Conservation (phyloP, 768 basidiomycete genomes). For the Tephrocybe rancida region DNA sequence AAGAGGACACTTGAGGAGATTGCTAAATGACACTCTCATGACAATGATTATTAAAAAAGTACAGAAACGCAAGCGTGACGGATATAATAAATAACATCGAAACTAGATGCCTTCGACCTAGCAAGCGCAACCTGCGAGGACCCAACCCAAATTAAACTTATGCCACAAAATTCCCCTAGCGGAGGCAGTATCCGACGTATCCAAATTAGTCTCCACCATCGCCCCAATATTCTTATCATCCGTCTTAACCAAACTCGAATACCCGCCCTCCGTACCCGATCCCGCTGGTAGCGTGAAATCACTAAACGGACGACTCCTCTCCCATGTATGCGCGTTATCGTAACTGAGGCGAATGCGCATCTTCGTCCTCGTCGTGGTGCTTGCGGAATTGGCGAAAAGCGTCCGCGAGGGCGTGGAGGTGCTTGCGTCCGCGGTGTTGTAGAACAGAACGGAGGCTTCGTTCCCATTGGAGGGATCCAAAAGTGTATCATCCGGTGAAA, state of each 20-base stretch:
- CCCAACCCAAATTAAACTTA: background rate
- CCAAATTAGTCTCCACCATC: slow-evolving; percentile 4
- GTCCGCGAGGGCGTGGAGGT: background rate
- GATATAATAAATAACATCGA: too few relatives aligned
- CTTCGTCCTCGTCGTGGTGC: background rate
- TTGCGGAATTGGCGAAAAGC: background rate
- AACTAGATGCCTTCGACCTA: too few relatives aligned
- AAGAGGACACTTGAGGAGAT: background rate
- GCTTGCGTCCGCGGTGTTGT: background rate
- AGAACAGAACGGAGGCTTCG: slow-evolving; percentile 3
- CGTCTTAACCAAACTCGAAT: slow-evolving; percentile 2
- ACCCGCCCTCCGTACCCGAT: background rate
- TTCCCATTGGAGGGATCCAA: background rate
- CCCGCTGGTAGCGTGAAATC: background rate
- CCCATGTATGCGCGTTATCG: background rate
- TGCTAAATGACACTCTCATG: background rate
- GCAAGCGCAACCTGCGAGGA: background rate
- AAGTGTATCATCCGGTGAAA: background rate
- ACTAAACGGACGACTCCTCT: background rate
- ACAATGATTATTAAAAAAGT: too few relatives aligned
- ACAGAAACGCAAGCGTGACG: too few relatives aligned
- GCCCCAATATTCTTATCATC: background rate
- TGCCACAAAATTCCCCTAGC: background rate
- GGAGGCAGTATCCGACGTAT: background rate
- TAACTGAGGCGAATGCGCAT: slow-evolving; percentile 5